A percentile compares a stretch with the other conserved stretches of the same genome.
Conservation (phyloP, 305 asterid genomes). For the Fraxinus baroniana region DNA sequence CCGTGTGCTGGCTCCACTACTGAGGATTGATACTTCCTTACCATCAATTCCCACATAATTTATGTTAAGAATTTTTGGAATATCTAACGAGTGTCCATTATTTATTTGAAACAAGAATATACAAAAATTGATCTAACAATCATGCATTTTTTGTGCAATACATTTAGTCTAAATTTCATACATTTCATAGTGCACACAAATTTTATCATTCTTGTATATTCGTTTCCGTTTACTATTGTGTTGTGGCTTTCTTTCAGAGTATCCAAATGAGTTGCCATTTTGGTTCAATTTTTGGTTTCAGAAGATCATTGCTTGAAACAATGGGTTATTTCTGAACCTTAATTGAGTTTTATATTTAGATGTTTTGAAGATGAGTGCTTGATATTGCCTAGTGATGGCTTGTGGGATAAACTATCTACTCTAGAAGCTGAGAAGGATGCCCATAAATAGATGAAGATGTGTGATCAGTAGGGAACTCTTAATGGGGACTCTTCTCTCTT, state of each 20-base stretch:
- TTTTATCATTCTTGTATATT: background rate
- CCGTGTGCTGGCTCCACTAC: too few relatives aligned
- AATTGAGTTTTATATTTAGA: conserved; percentile 9
- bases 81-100: background rate
- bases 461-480: background rate
- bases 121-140: too few relatives aligned
- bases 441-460: conserved; percentile 1
- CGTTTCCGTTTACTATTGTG: background rate
- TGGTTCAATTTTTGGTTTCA: background rate
- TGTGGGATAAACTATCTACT: conserved; percentile 20
- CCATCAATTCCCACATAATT: too few relatives aligned
- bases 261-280: background rate
- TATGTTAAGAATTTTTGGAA: background rate
- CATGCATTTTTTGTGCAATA: background rate
- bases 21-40: too few relatives aligned
- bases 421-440: conserved; percentile 15
- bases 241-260: background rate
- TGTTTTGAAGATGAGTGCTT: conserved; percentile 20
- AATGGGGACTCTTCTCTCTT: too few relatives aligned
- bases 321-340: conserved; percentile 13
- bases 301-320: conserved; percentile 12
- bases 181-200: background rate
- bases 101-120: too few relatives aligned
- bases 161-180: background rate
- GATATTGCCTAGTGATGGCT: conserved; percentile 25